phyloP scores from a whole-genome alignment of 2,329 filamentous ascomycete genomes.

The Ophiostoma populinum region DNA sequence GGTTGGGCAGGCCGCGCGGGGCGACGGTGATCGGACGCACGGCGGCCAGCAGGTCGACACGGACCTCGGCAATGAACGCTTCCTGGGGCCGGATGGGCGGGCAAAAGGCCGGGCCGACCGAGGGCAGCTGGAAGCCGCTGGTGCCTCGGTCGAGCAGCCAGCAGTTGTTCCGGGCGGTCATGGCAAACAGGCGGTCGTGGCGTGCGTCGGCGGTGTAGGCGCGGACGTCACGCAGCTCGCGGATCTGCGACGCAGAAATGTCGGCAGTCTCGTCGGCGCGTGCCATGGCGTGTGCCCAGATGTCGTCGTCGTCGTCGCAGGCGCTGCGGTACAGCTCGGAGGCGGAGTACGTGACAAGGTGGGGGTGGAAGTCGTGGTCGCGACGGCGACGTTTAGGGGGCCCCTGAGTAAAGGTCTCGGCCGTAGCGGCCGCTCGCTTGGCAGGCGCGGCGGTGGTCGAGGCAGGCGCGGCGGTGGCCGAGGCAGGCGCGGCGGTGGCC shows the following conservation, averaged over 20 bases:
- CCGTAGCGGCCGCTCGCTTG: no score
- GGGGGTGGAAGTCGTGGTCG: no score
- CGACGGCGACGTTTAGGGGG: no score
- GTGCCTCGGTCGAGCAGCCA: not conserved
- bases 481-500: no score
- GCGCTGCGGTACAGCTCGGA: no score
- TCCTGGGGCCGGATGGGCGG: not conserved
- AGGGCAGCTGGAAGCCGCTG: conserved; percentile 1
- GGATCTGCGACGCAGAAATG: not conserved
- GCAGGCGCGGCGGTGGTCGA: no score
- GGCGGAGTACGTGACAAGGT: no score
- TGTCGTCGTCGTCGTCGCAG: no score
- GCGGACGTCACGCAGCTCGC: not conserved
- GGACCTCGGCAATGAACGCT: conserved; percentile 5
- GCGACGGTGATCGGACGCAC: not conserved
- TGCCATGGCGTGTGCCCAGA: no score
- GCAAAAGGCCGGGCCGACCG: conserved; percentile 5
- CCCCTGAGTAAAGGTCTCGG: no score
- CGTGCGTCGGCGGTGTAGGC: not conserved
- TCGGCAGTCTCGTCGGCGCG: no score
- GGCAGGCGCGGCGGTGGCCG: no score
- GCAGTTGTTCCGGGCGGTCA: not conserved
- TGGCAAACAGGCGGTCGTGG: not conserved
- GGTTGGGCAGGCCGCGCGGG: conserved; percentile 7
- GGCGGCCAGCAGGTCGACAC: conserved; percentile 4